Evolutionary conservation across 2,329 filamentous ascomycete species (phyloP).

Genomic region (Aureobasidium vineae): DNA sequence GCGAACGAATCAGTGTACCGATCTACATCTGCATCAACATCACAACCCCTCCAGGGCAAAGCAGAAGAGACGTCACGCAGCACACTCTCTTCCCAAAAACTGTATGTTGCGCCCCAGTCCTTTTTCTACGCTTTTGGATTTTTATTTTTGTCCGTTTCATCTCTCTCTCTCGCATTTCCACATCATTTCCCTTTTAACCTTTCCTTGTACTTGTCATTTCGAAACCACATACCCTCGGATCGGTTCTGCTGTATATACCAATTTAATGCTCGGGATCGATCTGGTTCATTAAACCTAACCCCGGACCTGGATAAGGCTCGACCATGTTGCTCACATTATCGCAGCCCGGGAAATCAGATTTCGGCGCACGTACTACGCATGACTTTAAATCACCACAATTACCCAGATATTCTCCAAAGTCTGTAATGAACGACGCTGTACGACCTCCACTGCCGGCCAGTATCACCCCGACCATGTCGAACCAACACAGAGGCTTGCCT

Average conservation of each 20-base stretch:
- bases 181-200: constrained; percentile 8
- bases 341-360: constrained; percentile 49
- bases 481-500: constrained; percentile 54
- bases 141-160: constrained; percentile 9
- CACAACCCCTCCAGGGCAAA: constrained; percentile 24
- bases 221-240: constrained; percentile 13
- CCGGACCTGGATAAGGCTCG: constrained; percentile 14
- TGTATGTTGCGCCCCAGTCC: constrained; percentile 19
- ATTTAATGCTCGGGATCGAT: constrained; percentile 23
- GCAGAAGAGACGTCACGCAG: constrained; percentile 25
- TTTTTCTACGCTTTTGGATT: constrained; percentile 11
- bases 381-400: constrained; percentile 48
- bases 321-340: constrained; percentile 53
- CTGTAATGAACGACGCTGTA: constrained; percentile 42
- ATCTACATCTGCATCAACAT: constrained; percentile 26
- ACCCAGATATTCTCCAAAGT: constrained; percentile 42
- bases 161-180: constrained; percentile 3
- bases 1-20: constrained; percentile 26
- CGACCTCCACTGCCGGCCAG: constrained; percentile 45
- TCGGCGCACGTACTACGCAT: constrained; percentile 50
- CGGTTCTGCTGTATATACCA: constrained; percentile 22
- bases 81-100: constrained; percentile 21
- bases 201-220: constrained; percentile 9
- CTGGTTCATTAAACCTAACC: constrained; percentile 21
- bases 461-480: constrained; percentile 49